Evolutionary conservation across 139 green algal species (phyloP), one percentile per base, ranked within the genome.

Genomic region (Closterium sp.): DNA sequence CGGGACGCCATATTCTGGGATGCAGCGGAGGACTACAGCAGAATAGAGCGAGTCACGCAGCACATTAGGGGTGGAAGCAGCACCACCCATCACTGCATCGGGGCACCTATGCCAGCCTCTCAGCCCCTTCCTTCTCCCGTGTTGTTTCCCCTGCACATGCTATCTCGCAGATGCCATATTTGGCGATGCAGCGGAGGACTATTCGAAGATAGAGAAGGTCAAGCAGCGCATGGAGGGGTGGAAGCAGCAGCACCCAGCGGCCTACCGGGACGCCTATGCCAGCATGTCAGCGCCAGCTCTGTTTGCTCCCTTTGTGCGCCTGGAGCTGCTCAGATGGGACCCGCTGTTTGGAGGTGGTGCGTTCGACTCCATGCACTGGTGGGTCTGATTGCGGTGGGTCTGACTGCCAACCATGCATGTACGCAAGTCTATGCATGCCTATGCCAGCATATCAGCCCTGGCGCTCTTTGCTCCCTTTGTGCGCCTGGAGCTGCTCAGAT

Each of bases 401-500:
- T n/a, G n/a, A n/a, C n/a, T n/a, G n/a, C n/a, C n/a, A n/a, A n/a
- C n/a, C n/a, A n/a, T n/a, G n/a, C n/a, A n/a, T n/a, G n/a, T n/a
- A n/a, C n/a, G n/a, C n/a, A n/a, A n/a, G n/a, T n/a, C n/a, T n/a
- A n/a, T n/a, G n/a, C n/a, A 83, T 83, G 96, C 97, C 10, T 99
- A 99, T 93, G 95, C 97, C 76, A 91, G 95, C 5, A 90, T 97
- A 1, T 96, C 92, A 34, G 96, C 95, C n/a, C 96, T 97, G 33
- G 96, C 96, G 8, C 95, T 99, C 19, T 97, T 99, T 92, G 97
- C 97, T 43, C 97, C 97, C 33, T 99, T 97, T 94, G 97, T 98
- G 32, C 94, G 97, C 25, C 93, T 98, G 89, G 96, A 99, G 95
- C 96, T 99, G 76, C 94, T 99, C 85, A 87, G 84, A 0, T 99